phyloP scores from a whole-genome alignment of 257 asterid species.

The Nicotiana sylvestris region DNA sequence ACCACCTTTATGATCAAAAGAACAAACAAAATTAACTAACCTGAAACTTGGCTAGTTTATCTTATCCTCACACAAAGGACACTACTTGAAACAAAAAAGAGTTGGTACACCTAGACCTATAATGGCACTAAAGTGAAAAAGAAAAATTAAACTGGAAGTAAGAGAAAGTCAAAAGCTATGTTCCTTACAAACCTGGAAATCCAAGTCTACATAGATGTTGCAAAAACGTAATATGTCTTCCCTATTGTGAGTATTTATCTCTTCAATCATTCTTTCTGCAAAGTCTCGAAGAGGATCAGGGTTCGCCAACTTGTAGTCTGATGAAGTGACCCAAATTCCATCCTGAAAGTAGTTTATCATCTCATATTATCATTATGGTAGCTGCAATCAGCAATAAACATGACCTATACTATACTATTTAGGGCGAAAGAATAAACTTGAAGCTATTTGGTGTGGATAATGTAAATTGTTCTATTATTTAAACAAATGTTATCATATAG shows the following conservation, averaged over 20 bases:
- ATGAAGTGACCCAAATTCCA: constrained; percentile 67
- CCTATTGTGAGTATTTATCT: constrained; percentile 60
- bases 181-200: constrained; percentile 62
- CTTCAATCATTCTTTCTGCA: constrained; percentile 73
- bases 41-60: too few species aligned
- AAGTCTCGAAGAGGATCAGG: constrained; percentile 89
- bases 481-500: neutral
- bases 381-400: neutral
- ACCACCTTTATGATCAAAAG: too few species aligned
- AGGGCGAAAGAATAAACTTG: neutral
- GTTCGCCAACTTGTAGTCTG: constrained; percentile 66
- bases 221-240: constrained; percentile 85
- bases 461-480: neutral
- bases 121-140: neutral
- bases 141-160: neutral
- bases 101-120: neutral
- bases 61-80: neutral
- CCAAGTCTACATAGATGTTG: constrained; percentile 67
- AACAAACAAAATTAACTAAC: too few species aligned
- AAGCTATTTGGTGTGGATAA: neutral
- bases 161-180: neutral
- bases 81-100: neutral
- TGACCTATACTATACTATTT: neutral
- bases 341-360: constrained; percentile 38
- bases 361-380: neutral